phyloP scores from a whole-genome alignment of 139 green algal genomes.

The Coelastrella sp. region DNA sequence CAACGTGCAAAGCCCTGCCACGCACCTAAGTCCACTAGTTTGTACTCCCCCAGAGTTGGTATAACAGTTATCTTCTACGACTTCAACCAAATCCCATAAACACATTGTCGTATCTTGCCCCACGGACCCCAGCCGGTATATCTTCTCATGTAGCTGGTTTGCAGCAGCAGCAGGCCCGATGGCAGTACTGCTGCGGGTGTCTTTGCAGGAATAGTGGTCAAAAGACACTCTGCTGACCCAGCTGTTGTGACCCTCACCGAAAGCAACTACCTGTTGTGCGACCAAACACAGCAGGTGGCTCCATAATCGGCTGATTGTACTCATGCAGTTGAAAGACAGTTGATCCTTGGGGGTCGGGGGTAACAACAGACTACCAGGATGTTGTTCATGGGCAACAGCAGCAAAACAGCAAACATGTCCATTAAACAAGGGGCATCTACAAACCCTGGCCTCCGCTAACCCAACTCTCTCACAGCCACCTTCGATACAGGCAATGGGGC shows the following conservation, averaged over 20 bases:
- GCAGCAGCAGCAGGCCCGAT: conserved; percentile 17
- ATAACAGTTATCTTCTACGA: conserved; percentile 55
- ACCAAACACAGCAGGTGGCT: background rate
- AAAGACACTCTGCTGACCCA: conserved; percentile 86
- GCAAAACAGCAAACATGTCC: too few relatives aligned
- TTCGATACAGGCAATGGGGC: too few relatives aligned
- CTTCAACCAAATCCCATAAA: conserved; percentile 86
- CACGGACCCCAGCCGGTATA: conserved; percentile 83
- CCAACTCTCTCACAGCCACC: too few relatives aligned
- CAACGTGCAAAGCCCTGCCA: background rate
- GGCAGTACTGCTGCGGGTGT: conserved; percentile 4
- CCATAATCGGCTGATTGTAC: too few relatives aligned
- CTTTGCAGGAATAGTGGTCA: conserved; percentile 68
- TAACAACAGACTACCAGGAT: too few relatives aligned
- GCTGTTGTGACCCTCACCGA: conserved; percentile 85
- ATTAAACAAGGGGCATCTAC: too few relatives aligned
- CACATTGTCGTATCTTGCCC: conserved; percentile 87
- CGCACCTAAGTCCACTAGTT: conserved; percentile 55
- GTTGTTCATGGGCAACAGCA: too few relatives aligned
- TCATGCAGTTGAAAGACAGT: too few relatives aligned
- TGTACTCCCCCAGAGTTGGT: conserved; percentile 26
- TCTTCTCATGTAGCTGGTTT: conserved; percentile 29
- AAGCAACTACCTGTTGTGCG: conserved; percentile 67
- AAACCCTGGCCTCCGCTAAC: too few relatives aligned
- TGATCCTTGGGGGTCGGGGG: too few relatives aligned